These are phyloP conservation scores for Debaryomyces psychrophilus DNA, from an alignment of 1,139 yeast species.

Conservation along the genomic window DNA sequence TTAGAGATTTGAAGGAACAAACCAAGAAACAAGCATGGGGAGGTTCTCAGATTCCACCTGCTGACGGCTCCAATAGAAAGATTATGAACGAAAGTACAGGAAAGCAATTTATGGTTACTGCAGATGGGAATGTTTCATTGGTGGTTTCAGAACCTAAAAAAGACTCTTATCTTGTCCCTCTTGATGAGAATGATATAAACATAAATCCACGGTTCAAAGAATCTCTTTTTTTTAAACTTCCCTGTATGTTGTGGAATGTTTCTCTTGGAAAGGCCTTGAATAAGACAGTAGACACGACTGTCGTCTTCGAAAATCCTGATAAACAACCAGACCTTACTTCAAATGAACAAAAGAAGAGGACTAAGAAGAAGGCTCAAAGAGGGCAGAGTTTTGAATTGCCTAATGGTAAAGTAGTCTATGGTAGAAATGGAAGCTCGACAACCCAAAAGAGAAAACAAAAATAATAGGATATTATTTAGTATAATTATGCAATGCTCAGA, in stretches of 20 bases:
- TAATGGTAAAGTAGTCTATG: slow-evolving; percentile 61
- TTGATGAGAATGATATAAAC: slow-evolving; percentile 46
- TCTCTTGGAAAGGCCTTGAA: slow-evolving; percentile 42
- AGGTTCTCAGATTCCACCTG: slow-evolving; percentile 50
- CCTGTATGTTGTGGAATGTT: slow-evolving; percentile 47
- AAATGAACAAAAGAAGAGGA: slow-evolving; percentile 22
- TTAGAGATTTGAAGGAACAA: slow-evolving; percentile 52
- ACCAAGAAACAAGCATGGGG: slow-evolving; percentile 65
- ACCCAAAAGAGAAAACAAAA: slow-evolving; percentile 20
- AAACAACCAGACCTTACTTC: slow-evolving; percentile 14
- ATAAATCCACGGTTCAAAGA: slow-evolving; percentile 53
- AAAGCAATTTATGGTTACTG: slow-evolving; percentile 63
- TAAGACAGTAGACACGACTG: slow-evolving; percentile 29
- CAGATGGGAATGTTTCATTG: slow-evolving; percentile 70
- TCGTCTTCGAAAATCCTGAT: slow-evolving; percentile 22
- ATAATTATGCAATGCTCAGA: slow-evolving; percentile 17
- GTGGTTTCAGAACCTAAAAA: slow-evolving; percentile 55
- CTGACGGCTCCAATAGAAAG: slow-evolving; percentile 49
- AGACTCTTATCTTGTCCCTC: slow-evolving; percentile 26
- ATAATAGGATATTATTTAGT: slow-evolving; percentile 13
- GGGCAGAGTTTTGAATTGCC: slow-evolving; percentile 57
- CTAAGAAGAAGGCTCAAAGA: slow-evolving; percentile 36
- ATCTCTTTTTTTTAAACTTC: slow-evolving; percentile 53
- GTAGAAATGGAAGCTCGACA: slow-evolving; percentile 31
- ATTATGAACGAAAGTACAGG: slow-evolving; percentile 45